Evolutionary conservation across 768 basidiomycete species (phyloP).

Genomic region (Russula vinacea): DNA sequence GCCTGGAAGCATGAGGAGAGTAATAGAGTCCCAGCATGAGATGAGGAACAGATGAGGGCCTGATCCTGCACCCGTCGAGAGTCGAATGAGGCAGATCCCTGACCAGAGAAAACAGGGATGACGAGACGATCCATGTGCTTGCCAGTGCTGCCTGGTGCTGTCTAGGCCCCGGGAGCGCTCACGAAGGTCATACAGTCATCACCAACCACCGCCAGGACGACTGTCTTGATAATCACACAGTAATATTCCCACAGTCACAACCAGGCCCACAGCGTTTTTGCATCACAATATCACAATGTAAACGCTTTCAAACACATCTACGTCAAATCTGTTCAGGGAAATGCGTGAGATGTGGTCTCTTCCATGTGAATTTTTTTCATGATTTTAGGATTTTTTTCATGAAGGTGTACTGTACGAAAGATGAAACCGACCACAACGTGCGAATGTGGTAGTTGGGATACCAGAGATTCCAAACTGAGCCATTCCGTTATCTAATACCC

Average conservation of each 20-base stretch:
- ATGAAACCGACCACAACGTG: too few species aligned
- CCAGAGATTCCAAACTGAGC: too few species aligned
- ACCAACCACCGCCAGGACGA: too few species aligned
- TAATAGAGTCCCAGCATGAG: constrained; percentile 44
- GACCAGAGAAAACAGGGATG: constrained; percentile 57
- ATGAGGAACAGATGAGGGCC: constrained; percentile 43
- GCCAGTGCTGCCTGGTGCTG: background rate
- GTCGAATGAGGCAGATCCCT: constrained; percentile 44
- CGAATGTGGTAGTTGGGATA: too few species aligned
- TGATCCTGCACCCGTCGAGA: constrained; percentile 38
- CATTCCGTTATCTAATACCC: too few species aligned
- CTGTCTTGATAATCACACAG: background rate
- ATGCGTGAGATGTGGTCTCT: background rate
- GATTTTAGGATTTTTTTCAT: too few species aligned
- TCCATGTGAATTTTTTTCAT: background rate
- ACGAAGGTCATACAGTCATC: too few species aligned
- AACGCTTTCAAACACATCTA: too few species aligned
- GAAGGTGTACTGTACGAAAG: too few species aligned
- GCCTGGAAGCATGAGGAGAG: constrained; percentile 50
- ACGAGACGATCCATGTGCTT: constrained; percentile 26
- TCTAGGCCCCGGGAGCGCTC: background rate
- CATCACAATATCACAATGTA: too few species aligned
- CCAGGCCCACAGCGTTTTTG: too few species aligned
- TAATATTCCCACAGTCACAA: background rate
- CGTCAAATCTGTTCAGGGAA: background rate